phyloP scores from a whole-genome alignment of 1,139 yeast species.

The Blastobotrys apis region DNA sequence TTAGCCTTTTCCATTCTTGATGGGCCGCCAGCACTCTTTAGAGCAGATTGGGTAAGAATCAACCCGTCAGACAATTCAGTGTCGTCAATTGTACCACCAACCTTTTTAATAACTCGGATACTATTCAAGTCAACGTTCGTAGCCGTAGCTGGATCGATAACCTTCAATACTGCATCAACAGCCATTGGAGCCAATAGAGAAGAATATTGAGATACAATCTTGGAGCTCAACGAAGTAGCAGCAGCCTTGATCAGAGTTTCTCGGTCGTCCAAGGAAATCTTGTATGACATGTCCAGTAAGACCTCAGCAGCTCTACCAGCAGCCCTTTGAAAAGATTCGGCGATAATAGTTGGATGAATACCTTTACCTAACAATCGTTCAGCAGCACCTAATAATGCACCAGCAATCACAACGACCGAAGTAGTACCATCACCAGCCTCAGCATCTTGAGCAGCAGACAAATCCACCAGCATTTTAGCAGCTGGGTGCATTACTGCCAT shows the following conservation, averaged over 20 bases:
- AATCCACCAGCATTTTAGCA: conserved; percentile 96
- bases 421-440: conserved; percentile 99
- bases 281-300: conserved; percentile 76
- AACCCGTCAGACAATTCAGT: conserved; percentile 92
- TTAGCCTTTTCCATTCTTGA: conserved; percentile 88
- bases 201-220: conserved; percentile 91
- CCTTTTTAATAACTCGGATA: conserved; percentile 84
- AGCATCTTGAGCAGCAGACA: conserved; percentile 94
- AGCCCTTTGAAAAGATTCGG: conserved; percentile 93
- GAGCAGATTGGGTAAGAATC: conserved; percentile 83
- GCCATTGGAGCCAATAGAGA: conserved; percentile 85
- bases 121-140: conserved; percentile 80
- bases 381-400: conserved; percentile 91
- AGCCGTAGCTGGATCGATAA: conserved; percentile 52
- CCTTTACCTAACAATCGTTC: conserved; percentile 85
- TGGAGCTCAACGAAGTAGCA: conserved; percentile 85
- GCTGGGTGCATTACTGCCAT: conserved; percentile 98
- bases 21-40: conserved; percentile 95
- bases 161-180: conserved; percentile 86
- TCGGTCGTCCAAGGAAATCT: conserved; percentile 68
- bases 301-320: conserved; percentile 84
- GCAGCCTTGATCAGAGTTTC: conserved; percentile 89
- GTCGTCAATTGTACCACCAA: conserved; percentile 97
- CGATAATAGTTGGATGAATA: conserved; percentile 91
- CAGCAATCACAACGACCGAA: conserved; percentile 91